Percentiles rank a stretch among this genome's conserved stretches.
phyloP scores from a whole-genome alignment of 768 basidiomycete genomes.

The Leccinum subgranulosum region DNA sequence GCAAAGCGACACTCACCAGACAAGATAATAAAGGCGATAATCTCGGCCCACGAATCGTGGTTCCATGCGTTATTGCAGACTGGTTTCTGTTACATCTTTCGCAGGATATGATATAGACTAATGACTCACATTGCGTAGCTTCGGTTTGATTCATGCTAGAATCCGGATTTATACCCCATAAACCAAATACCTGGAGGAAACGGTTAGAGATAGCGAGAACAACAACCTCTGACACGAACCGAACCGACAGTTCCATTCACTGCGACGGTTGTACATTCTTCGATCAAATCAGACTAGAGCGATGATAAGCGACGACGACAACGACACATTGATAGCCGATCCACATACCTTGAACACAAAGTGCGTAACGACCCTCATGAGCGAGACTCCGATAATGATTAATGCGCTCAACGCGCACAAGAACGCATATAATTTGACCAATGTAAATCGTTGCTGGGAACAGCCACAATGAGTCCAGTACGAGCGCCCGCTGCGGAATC shows the following conservation, averaged over 20 bases:
- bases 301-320: background rate
- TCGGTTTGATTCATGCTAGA: constrained; percentile 33
- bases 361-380: constrained; percentile 60
- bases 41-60: constrained; percentile 64
- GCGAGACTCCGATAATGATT: constrained; percentile 46
- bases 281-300: constrained; percentile 53
- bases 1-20: constrained; percentile 42
- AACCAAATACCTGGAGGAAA: constrained; percentile 41
- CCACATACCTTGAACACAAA: constrained; percentile 60
- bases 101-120: background rate
- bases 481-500: background rate
- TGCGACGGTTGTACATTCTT: constrained; percentile 46
- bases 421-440: constrained; percentile 57
- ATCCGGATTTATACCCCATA: constrained; percentile 47
- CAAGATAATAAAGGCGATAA: constrained; percentile 59
- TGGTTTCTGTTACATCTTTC: constrained; percentile 29
- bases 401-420: constrained; percentile 46
- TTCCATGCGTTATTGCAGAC: constrained; percentile 63
- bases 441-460: constrained; percentile 48
- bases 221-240: constrained; percentile 24
- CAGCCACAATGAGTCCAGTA: background rate
- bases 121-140: constrained; percentile 45
- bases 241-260: constrained; percentile 30
- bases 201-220: constrained; percentile 11
- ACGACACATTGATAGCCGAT: background rate